Base-by-base conservation (phyloP, 257 asterid species). In the Mentha longifolia region DNA sequence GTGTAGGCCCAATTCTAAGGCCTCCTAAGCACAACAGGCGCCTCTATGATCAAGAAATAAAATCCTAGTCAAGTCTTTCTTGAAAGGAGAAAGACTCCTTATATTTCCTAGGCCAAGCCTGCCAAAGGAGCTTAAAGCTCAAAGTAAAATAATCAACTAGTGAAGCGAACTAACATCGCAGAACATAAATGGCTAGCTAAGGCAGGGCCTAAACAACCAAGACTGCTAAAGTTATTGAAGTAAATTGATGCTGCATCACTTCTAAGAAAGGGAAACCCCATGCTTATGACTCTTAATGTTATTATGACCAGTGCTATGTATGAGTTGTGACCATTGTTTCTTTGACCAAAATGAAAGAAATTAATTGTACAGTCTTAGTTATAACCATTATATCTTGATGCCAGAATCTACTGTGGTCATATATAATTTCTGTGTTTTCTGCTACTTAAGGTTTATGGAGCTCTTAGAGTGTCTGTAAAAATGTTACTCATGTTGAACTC, bases 401-500 rank as follows among this genome's bases (percentile, higher is more conserved):
- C 46, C 69, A 49, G 50, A 28, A 62, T 64, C 74, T 11, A 31
- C 50, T 22, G 9, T 60, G 47, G 20, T 78, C 52, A 57, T 30
- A 61, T 17, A 43, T 61, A 56, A 6, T 72, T 39, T 66, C 60
- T 57, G 10, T 54, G 52, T 60, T 69, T 75, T 59, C 33, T 70
- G 71, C 63, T 71, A 22, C 42, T 78, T 70, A 60, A 88, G 98
- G 98, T 93, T 49, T 93, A 85, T 80, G 98, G 98, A 74, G 98
- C 98, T 51, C 82, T 91, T 55, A 86, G 96, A 79, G 92, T 93
- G 43, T 84, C 93, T 72, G 95, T 93, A 61, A 93, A 93, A 82
- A 86, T 93, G 98, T 80, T 93, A 79, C 97, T 93, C 79, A 93
- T 93, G 98, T 81, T 89, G 86, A 88, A 91, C 82, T 93, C 98